Base-by-base conservation (phyloP, 768 basidiomycete species). In the Psilocybe azurescens region DNA sequence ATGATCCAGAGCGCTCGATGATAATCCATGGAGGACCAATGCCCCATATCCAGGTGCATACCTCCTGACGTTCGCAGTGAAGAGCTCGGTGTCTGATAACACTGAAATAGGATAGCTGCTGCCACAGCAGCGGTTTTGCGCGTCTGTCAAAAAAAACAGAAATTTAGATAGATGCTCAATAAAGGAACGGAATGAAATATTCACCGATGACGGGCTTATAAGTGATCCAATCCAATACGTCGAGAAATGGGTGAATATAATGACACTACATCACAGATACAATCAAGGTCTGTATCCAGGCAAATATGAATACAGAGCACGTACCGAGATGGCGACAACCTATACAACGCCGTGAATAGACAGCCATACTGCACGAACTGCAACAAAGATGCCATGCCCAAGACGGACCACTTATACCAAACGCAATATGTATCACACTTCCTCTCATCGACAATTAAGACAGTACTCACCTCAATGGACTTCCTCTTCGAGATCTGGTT, bases 201-300 rank as follows among this genome's bases (percentile, higher is more conserved):
- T 24, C 24, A 86, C 87, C 53, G 80, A 81, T 50, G 80, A 74
- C 52, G 82, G 76, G 59, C 70, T 80, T 44, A 86, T 67, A 58
- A 89, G 70, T 5, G 85, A 77, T 56, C 82, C 81, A 52, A 88
- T 77, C 89, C 90, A 92, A 47, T 88, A 76, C 24, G 84, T 77
- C 5, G 90, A 87, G 72, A 90, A 90, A 68, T 91, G 88, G 20
- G 85, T 76, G 67, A 93, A 86, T 36, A 93, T 66, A 47, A 90
- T 79, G 33, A 90, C 88, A 54, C 92, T 94, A 59, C 2, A 64
- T 38, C 44, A 53, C 18, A 13, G 13, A 32, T 3, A 8, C 39
- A 39, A 28, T 55, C 28, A 57, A 38, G 66, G 49, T 47, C 48
- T 39, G 32, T 32, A 36, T 33, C 13, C 41, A 3, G 38, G 36